phyloP scores from a whole-genome alignment of 1,139 yeast genomes.

The Pichia sp. region DNA sequence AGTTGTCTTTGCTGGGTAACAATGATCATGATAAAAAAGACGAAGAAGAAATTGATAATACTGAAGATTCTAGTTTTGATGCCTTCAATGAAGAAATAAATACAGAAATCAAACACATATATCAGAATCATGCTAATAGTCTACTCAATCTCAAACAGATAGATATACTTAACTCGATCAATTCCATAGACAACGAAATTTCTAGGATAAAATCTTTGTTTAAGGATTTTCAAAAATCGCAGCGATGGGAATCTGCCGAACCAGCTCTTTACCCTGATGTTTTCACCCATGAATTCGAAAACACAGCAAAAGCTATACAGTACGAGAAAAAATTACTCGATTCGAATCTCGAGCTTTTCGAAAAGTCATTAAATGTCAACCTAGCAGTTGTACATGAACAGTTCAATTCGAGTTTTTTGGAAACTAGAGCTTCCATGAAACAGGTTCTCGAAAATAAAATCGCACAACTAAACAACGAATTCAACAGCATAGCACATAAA shows the following conservation, averaged over 20 bases:
- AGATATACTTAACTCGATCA: neutral
- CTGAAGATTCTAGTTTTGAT: neutral
- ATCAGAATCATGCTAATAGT: neutral
- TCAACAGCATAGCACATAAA: no score
- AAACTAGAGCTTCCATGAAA: neutral
- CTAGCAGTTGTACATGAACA: neutral
- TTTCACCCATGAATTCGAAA: neutral
- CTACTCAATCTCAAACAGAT: no score
- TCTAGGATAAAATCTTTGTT: no score
- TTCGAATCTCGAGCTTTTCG: neutral
- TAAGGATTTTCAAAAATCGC: neutral
- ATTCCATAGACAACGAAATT: neutral
- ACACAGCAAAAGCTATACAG: neutral
- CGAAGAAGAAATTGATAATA: neutral
- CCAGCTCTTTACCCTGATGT: neutral
- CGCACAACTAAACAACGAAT: neutral
- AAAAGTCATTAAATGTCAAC: no score
- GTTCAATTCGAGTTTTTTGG: neutral
- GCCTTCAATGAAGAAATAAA: neutral
- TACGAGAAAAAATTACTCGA: neutral
- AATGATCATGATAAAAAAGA: neutral
- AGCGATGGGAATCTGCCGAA: neutral
- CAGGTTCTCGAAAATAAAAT: no score
- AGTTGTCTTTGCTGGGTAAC: conserved; percentile 5
- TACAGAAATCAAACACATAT: neutral